phyloP scores from a whole-genome alignment of 345 rosid species.

The Eucalyptus caleyi region DNA sequence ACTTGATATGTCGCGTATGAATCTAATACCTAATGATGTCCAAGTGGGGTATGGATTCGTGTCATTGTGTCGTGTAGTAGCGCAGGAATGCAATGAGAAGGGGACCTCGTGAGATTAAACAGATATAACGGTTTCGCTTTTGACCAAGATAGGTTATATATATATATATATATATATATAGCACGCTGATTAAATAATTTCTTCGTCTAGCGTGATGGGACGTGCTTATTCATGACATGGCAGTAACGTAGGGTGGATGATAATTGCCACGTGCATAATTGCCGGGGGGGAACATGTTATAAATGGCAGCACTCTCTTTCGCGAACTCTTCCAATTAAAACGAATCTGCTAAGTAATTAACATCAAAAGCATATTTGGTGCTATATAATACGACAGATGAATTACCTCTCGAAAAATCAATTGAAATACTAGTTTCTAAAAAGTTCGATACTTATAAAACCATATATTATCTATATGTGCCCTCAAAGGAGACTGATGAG shows the following conservation, averaged over 20 bases:
- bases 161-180: no score
- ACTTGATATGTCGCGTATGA: not conserved
- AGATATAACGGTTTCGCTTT: not conserved
- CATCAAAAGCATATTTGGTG: not conserved
- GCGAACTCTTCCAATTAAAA: not conserved
- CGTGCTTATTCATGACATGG: not conserved
- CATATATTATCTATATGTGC: not conserved
- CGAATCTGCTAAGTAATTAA: not conserved
- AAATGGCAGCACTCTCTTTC: not conserved
- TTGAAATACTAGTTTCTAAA: not conserved
- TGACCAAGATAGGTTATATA: not conserved
- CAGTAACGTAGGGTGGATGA: not conserved
- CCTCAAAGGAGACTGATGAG: not conserved
- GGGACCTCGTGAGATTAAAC: not conserved
- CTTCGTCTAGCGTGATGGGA: not conserved
- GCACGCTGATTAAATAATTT: not conserved
- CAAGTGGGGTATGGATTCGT: not conserved
- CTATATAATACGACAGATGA: not conserved
- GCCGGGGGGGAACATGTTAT: not conserved
- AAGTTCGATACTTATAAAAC: not conserved
- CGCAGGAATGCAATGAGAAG: not conserved
- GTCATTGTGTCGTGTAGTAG: not conserved
- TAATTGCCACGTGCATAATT: not conserved
- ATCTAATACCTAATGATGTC: not conserved
- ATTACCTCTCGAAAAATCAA: not conserved